Base-by-base conservation (phyloP, 176 grass and related monocot species). In the Oryza glumipatula region DNA sequence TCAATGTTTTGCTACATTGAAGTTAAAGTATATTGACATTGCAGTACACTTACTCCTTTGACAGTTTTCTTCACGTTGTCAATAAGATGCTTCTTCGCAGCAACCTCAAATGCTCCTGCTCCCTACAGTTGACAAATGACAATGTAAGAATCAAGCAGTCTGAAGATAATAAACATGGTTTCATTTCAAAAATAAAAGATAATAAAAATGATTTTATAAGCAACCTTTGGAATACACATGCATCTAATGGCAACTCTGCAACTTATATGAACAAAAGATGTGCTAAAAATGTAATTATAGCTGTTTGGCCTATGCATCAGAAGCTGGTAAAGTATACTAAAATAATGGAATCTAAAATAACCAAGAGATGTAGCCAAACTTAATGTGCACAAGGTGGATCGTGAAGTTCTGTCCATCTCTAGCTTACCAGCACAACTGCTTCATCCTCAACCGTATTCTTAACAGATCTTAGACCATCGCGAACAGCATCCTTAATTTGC, bases 401-500 rank as follows among this genome's bases (percentile, higher is more conserved):
- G 5, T 67, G 23, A 54, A 68, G 63, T 67, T 52, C 22, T 2
- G 0, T 3, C 14, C 17, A 22, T 21, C 54, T 21, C 17, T 58
- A 58, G 5, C 87, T 82, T 85, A 98, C 96, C 83, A 98, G 86
- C 35, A 98, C 85, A 39, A 95, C 84, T 79, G 96, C 85, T 95
- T 89, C 96, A 90, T 98, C 96, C 84, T 98, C 96, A 11, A 98
- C 16, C 33, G 96, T 94, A 75, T 98, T 98, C 86, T 98, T 98
- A 60, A 98, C 91, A 79, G 93, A 90, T 77, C 93, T 95, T 86
- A 98, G 82, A 80, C 96, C 96, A 86, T 98, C 96, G 17, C 96
- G 85, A 61, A 89, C 85, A 41, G 96, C 96, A 86, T 98, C 96
- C 86, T 95, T 98, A 51, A 98, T 95, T 92, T 98, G 96, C 63